Percentiles rank a stretch among this genome's conserved stretches.
These are phyloP conservation scores for Mycena chlorophos DNA, from an alignment of 768 basidiomycete species.

Conservation along the genomic window DNA sequence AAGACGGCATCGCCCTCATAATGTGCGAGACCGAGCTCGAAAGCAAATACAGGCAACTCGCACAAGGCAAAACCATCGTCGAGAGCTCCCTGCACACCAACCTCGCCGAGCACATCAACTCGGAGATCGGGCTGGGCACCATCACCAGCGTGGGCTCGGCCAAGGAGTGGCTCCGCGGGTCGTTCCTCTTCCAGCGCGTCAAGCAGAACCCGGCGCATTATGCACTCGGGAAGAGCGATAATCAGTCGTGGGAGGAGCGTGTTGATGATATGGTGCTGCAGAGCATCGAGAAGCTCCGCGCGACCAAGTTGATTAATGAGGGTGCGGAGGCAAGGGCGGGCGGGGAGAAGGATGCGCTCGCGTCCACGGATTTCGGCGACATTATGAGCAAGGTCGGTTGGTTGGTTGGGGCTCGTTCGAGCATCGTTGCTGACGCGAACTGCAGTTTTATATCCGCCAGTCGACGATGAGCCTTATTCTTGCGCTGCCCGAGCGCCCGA, in stretches of 20 bases:
- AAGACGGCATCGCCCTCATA: conserved; percentile 80
- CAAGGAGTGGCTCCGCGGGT: conserved; percentile 78
- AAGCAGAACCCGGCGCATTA: conserved; percentile 83
- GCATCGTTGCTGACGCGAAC: conserved; percentile 10
- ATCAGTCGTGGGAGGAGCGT: conserved; percentile 67
- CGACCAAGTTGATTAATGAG: conserved; percentile 59
- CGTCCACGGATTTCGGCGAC: conserved; percentile 75
- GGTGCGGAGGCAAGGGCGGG: conserved; percentile 40
- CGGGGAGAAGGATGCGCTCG: conserved; percentile 39
- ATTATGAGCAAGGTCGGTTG: conserved; percentile 77
- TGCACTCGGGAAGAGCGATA: conserved; percentile 53
- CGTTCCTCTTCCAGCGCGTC: conserved; percentile 87
- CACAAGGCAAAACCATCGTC: conserved; percentile 71
- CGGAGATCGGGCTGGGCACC: conserved; percentile 86
- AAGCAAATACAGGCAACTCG: conserved; percentile 66
- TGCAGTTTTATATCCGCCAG: conserved; percentile 74
- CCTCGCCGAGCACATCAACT: conserved; percentile 89
- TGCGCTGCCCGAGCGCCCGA: conserved; percentile 53
- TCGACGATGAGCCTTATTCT: conserved; percentile 71
- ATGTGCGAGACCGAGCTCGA: conserved; percentile 76
- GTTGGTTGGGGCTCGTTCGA: neutral
- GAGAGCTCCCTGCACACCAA: conserved; percentile 85
- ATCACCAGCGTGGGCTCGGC: conserved; percentile 71
- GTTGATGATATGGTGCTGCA: conserved; percentile 74
- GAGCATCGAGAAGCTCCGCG: conserved; percentile 59